Percentiles rank a stretch among this genome's conserved stretches.
phyloP scores from a whole-genome alignment of 2,329 filamentous ascomycete species.

The Monosporascus ibericus region DNA sequence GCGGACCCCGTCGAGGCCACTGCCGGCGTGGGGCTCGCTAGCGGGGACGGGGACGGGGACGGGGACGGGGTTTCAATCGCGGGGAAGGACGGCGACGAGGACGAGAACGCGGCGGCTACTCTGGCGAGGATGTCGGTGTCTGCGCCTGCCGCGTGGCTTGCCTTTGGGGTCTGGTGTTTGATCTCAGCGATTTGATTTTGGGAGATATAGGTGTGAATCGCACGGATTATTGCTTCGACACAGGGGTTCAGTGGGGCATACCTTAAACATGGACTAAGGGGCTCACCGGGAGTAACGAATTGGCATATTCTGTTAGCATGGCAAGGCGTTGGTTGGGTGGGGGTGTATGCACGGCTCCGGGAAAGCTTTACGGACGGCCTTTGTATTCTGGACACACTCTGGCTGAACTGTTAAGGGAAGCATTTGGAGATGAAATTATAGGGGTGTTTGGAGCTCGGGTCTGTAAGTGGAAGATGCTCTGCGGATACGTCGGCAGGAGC shows the following conservation, averaged over 20 bases:
- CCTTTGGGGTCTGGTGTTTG: slow-evolving; percentile 10
- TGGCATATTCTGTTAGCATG: background rate
- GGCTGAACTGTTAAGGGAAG: too few species aligned
- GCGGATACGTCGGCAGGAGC: too few species aligned
- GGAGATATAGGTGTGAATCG: background rate
- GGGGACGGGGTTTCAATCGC: slow-evolving; percentile 6
- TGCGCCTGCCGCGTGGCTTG: slow-evolving; percentile 7
- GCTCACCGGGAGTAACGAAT: background rate
- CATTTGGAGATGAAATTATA: too few species aligned
- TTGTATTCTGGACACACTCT: background rate
- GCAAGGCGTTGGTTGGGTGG: background rate
- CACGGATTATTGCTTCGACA: background rate
- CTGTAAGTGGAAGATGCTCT: too few species aligned
- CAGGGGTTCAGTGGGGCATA: background rate
- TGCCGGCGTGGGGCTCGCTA: slow-evolving; percentile 27
- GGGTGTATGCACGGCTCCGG: too few species aligned
- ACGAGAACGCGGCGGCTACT: slow-evolving; percentile 4
- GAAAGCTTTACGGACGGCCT: background rate
- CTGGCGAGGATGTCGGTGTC: slow-evolving; percentile 1
- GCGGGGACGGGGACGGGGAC: slow-evolving; percentile 8
- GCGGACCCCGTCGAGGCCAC: slow-evolving; percentile 43
- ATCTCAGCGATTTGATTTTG: slow-evolving; percentile 8
- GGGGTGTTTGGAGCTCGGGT: too few species aligned
- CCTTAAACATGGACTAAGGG: too few species aligned
- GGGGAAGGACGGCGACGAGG: slow-evolving; percentile 4